Conservation (phyloP, 1,284 basidiomycete genomes). For the Rhodotorula sp. region DNA sequence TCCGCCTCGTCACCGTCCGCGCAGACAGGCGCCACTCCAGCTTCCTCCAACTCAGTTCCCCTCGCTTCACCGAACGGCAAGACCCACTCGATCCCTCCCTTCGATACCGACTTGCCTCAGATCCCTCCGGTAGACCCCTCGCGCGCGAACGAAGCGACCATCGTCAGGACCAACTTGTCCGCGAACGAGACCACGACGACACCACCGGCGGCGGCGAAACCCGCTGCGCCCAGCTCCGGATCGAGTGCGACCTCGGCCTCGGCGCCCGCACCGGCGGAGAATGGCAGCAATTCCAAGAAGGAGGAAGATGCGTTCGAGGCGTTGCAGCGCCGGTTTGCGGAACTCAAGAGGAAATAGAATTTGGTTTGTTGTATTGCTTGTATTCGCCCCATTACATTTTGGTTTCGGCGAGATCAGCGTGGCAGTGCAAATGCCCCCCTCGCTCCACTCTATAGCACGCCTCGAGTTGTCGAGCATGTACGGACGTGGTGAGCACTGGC, state of each 20-base stretch:
- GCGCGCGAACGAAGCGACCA: constrained; percentile 11
- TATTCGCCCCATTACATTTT: too few species aligned
- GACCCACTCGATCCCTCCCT: constrained; percentile 19
- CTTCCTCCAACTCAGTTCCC: neutral
- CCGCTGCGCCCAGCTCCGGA: neutral
- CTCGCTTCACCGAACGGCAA: constrained; percentile 18
- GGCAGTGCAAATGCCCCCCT: too few species aligned
- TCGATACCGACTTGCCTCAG: constrained; percentile 28
- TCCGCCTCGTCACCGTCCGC: neutral
- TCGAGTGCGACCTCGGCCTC: neutral
- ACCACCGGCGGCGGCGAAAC: neutral
- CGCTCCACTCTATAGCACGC: neutral
- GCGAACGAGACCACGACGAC: constrained; percentile 7
- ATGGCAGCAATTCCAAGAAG: constrained; percentile 6
- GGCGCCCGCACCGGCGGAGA: neutral
- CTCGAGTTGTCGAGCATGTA: constrained; percentile 9
- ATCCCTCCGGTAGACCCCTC: constrained; percentile 30
- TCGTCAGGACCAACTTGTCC: constrained; percentile 28
- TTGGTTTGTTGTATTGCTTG: too few species aligned
- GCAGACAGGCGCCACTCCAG: neutral
- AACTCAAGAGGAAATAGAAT: constrained; percentile 56
- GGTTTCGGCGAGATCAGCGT: too few species aligned
- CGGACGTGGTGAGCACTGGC: constrained; percentile 11
- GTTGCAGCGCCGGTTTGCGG: constrained; percentile 69
- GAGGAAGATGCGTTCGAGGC: constrained; percentile 68